phyloP scores from a whole-genome alignment of 257 asterid species.

The Solanum bulbocastanum region DNA sequence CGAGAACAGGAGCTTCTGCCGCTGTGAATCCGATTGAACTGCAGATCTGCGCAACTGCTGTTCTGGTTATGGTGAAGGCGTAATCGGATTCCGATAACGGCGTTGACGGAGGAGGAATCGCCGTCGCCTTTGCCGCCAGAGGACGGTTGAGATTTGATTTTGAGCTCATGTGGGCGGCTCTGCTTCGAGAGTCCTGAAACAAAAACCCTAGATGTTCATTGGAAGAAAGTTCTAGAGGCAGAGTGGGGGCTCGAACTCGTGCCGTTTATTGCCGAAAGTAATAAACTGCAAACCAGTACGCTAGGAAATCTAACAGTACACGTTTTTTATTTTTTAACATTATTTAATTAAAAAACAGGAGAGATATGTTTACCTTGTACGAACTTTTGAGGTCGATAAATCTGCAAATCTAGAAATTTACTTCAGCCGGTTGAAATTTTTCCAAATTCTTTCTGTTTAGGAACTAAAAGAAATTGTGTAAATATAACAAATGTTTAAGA shows the following conservation, averaged over 20 bases:
- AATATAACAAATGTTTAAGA: neutral
- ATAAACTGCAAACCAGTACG: neutral
- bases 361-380: neutral
- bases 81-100: conserved; percentile 8
- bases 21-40: conserved; percentile 34
- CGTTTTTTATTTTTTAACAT: neutral
- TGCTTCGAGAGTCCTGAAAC: neutral
- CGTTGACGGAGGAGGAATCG: neutral
- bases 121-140: neutral
- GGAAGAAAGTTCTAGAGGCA: neutral
- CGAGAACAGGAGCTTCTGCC: conserved; percentile 32
- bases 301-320: neutral
- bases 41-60: conserved; percentile 53
- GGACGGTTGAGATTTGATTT: neutral
- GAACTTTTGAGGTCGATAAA: neutral
- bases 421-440: neutral
- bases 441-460: neutral
- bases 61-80: conserved; percentile 18
- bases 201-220: neutral
- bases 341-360: neutral
- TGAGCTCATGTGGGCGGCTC: neutral
- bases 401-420: neutral
- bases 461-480: neutral
- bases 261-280: neutral
- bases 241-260: neutral